These are phyloP conservation scores for Fusarium nisikadoi DNA, from an alignment of 2,329 filamentous ascomycete species.

Conservation along the genomic window DNA sequence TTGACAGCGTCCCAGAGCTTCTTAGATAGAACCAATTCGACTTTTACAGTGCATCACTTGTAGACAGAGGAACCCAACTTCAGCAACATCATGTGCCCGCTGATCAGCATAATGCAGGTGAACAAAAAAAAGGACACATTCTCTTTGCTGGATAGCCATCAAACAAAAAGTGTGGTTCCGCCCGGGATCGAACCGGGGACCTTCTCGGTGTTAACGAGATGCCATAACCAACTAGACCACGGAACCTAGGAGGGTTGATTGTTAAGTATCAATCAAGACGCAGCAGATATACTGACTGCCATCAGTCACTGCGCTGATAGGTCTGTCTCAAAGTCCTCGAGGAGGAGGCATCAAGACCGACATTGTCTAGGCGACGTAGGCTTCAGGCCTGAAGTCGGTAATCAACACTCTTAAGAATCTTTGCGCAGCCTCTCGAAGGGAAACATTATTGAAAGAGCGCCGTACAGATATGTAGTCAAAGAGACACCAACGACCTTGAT, in stretches of 20 bases:
- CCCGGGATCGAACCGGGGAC: slow-evolving; percentile 17
- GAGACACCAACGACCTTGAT: not conserved
- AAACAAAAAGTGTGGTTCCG: not conserved
- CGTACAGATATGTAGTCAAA: not conserved
- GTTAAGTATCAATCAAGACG: fast-evolving
- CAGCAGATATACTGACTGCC: fast-evolving
- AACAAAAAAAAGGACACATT: not conserved
- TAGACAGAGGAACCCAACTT: not conserved
- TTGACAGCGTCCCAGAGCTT: not conserved
- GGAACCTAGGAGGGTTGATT: slow-evolving; percentile 27
- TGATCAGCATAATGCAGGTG: not conserved
- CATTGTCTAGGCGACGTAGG: not conserved
- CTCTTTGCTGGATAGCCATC: too few species aligned
- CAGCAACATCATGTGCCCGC: not conserved
- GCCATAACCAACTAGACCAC: slow-evolving; percentile 37
- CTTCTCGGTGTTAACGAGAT: slow-evolving; percentile 22
- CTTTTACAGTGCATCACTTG: not conserved
- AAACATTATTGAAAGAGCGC: not conserved
- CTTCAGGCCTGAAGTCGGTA: not conserved
- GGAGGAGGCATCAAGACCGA: not conserved
- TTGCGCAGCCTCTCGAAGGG: not conserved
- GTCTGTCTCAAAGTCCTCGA: not conserved
- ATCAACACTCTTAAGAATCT: not conserved
- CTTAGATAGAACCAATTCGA: not conserved
- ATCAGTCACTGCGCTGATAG: too few species aligned